Evolutionary conservation across 139 green algal genomes (phyloP).

Genomic region (Coelastrella sp.): DNA sequence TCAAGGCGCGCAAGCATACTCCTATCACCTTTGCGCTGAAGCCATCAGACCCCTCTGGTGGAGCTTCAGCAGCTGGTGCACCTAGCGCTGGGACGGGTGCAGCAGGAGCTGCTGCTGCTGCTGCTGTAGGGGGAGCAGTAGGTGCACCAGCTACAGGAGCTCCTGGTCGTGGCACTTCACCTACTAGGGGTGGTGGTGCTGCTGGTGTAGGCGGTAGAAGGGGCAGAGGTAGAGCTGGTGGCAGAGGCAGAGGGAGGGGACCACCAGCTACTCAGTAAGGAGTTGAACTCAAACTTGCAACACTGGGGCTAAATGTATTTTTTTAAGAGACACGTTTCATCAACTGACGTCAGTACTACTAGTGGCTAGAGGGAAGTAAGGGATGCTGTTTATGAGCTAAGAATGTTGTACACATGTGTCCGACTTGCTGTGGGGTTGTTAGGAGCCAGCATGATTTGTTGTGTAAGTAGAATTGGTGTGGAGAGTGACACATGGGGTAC

Average conservation of each 20-base stretch:
- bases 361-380: too few species aligned
- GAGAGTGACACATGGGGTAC: too few species aligned
- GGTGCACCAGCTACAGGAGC: background rate
- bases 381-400: too few species aligned
- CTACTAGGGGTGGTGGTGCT: background rate
- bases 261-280: background rate
- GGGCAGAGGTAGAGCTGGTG: background rate
- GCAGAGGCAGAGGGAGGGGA: constrained; percentile 4
- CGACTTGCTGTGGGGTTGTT: too few species aligned
- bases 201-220: background rate
- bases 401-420: too few species aligned
- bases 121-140: background rate
- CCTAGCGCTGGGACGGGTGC: background rate
- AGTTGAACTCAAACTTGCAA: too few species aligned
- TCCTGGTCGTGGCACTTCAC: background rate
- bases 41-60: too few species aligned
- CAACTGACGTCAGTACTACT: too few species aligned
- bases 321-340: background rate
- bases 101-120: constrained; percentile 18
- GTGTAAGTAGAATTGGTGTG: too few species aligned
- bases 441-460: too few species aligned
- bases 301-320: background rate
- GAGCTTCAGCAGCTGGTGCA: background rate
- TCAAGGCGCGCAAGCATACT: background rate
- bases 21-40: constrained; percentile 12